These are phyloP conservation scores for Parastagonospora avenae DNA, from an alignment of 2,329 filamentous ascomycete genomes.

Conservation along the genomic window DNA sequence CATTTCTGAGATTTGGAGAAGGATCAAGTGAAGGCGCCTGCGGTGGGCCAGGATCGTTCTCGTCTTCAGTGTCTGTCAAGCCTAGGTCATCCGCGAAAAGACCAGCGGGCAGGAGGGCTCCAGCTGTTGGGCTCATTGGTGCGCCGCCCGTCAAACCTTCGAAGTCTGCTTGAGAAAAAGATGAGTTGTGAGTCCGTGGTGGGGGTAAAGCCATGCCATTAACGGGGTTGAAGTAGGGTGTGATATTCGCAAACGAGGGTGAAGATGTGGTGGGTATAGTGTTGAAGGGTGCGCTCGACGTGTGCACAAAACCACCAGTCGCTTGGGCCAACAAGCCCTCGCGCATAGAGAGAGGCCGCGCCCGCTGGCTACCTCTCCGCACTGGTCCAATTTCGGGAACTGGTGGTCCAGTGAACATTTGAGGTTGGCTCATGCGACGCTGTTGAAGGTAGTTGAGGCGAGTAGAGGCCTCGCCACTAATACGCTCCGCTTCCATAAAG, in stretches of 20 bases:
- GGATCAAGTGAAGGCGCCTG: slow-evolving; percentile 30
- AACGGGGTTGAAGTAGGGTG: slow-evolving; percentile 61
- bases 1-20: slow-evolving; percentile 37
- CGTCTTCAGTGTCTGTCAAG: slow-evolving; percentile 41
- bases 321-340: slow-evolving; percentile 38
- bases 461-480: slow-evolving; percentile 46
- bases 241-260: slow-evolving; percentile 57
- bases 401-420: slow-evolving; percentile 41
- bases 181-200: slow-evolving; percentile 27
- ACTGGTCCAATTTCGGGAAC: slow-evolving; percentile 37
- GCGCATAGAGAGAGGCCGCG: slow-evolving; percentile 47
- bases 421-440: slow-evolving; percentile 46
- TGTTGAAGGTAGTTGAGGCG: slow-evolving; percentile 50
- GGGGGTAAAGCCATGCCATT: slow-evolving; percentile 65
- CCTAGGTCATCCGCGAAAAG: slow-evolving; percentile 69
- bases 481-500: slow-evolving; percentile 44
- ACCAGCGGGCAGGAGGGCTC: slow-evolving; percentile 73
- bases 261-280: slow-evolving; percentile 55
- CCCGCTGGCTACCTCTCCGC: slow-evolving; percentile 49
- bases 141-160: slow-evolving; percentile 67
- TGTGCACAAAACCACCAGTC: slow-evolving; percentile 42
- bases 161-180: slow-evolving; percentile 66
- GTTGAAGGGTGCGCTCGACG: slow-evolving; percentile 53
- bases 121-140: slow-evolving; percentile 77
- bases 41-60: slow-evolving; percentile 35